phyloP scores from a whole-genome alignment of 768 basidiomycete genomes.

The Trichaptum fuscoviolaceum region DNA sequence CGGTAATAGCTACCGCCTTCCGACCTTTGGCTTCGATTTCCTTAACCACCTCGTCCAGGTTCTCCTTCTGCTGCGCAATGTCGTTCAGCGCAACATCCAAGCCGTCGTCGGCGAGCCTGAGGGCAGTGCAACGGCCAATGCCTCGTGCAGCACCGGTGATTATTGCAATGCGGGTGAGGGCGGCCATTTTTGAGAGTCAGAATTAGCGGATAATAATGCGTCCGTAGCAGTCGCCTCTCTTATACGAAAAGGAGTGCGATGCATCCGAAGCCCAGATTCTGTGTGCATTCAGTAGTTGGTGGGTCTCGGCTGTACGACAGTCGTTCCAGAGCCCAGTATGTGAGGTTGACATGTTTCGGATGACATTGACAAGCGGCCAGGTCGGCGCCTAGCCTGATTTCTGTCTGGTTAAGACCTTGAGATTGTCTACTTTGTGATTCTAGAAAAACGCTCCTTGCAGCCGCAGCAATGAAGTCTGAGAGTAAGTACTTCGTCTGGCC shows the following conservation, averaged over 20 bases:
- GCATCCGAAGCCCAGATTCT: too few relatives aligned
- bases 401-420: too few relatives aligned
- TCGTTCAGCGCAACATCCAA: background rate
- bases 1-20: conserved; percentile 22
- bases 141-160: conserved; percentile 23
- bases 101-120: conserved; percentile 22
- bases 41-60: conserved; percentile 11
- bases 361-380: conserved; percentile 45
- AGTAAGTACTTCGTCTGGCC: too few relatives aligned
- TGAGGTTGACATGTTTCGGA: too few relatives aligned
- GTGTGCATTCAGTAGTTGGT: too few relatives aligned
- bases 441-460: too few relatives aligned
- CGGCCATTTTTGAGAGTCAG: background rate
- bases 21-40: conserved; percentile 19
- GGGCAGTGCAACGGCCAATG: conserved; percentile 22
- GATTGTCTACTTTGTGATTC: too few relatives aligned
- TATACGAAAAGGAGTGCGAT: too few relatives aligned
- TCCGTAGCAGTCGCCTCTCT: background rate
- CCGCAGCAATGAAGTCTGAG: too few relatives aligned
- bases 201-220: background rate
- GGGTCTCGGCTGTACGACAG: too few relatives aligned
- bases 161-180: conserved; percentile 17
- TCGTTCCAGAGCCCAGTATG: too few relatives aligned
- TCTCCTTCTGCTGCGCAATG: background rate
- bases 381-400: too few relatives aligned